Evolutionary conservation across 2,329 filamentous ascomycete species (phyloP), one percentile per base, ranked within the genome.

Genomic region (Fusarium tjaetaba): DNA sequence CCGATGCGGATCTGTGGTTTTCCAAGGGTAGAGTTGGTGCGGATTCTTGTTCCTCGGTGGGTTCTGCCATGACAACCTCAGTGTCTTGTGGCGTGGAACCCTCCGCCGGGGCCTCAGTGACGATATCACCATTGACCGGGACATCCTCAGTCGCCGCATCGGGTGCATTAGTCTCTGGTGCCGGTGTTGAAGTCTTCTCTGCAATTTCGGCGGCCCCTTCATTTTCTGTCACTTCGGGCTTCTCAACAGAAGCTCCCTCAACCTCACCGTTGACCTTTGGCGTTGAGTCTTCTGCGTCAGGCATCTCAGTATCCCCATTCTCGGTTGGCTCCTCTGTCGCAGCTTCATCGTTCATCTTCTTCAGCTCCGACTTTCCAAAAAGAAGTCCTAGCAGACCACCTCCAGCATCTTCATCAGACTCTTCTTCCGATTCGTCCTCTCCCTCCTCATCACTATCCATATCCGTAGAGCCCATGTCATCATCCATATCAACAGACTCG

Each of bases 401-500:
- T 11, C 49, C 78, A 2, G 85, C 82, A n/a, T 82, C 84, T 10
- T 83, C 84, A 1, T 84, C 83, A 28, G 82, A 82, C 15, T 85
- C 84, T 6, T 83, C 84, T 6, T 84, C 83, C 30, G 82, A 83
- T 14, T 84, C 85, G 11, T 86, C 86, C 7, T 85, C 86, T 4
- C 83, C 84, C 51, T 83, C 86, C 24, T 86, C 84, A 22, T 84
- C 84, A 57, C 74, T 78, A 13, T 72, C 81, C 78, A 85, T 84
- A 49, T 91, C 89, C 34, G 86, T 89, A 7, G 89, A 90, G 6
- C 88, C 89, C 73, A 91, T 82, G 64, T 92, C 90, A 67, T 92
- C 90, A 72, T 92, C 90, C 90, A 92, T 92, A 75, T 91, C 89
- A 28, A 92, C 84, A 4, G 90, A 92, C 78, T 92, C 90, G 72